Base-by-base conservation (phyloP, 23 red algal genomes). In the Pyropia yezoensis region DNA sequence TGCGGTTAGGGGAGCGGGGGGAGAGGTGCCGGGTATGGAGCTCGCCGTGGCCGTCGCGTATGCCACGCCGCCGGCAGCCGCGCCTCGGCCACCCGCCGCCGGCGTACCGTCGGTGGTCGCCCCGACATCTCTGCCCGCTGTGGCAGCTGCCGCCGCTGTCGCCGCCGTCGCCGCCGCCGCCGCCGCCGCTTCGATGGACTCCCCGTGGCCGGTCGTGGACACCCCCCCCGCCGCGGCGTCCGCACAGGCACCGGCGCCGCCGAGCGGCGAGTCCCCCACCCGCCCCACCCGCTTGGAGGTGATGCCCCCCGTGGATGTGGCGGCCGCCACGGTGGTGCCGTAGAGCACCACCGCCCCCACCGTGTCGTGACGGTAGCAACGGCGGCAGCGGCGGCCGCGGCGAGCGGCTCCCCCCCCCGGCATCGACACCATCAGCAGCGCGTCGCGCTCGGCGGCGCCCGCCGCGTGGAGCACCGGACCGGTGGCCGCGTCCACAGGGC, bases 271-370 rank as follows among this genome's bases (percentile, higher is more conserved):
- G 62, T 98, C 94, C 1, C 94, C 94, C 16, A 98, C 88, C 0
- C 94, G 65, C 14, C 94, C 94, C 30, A 83, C 76, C 65, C 59
- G 71, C 63, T 98, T 98, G 52, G 62, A 39, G 12, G 94, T 98
- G 39, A 91, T 98, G 13, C 94, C 94, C 1, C 94, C 94, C 4
- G 94, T 98, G 14, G 71, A 79, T 0, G 94, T 98, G 5, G 81
- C 94, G 6, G 70, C 65, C 17, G 94, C 94, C 5, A 98, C 47
- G 54, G 79, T 86, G 14, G 69, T 32, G 14, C 65, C 72, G 58
- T 91, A 82, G 33, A 87, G 62, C 7, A 77, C 94, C 11, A 98
- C 94, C 14, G 86, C 86, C 11, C 94, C 94, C 23, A 98, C 94
- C 0, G 94, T 98, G 45, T 91, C 94, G 51, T 91, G 79, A 11